Base-by-base conservation (phyloP, 768 basidiomycete species). In the Tylopilus sp. region DNA sequence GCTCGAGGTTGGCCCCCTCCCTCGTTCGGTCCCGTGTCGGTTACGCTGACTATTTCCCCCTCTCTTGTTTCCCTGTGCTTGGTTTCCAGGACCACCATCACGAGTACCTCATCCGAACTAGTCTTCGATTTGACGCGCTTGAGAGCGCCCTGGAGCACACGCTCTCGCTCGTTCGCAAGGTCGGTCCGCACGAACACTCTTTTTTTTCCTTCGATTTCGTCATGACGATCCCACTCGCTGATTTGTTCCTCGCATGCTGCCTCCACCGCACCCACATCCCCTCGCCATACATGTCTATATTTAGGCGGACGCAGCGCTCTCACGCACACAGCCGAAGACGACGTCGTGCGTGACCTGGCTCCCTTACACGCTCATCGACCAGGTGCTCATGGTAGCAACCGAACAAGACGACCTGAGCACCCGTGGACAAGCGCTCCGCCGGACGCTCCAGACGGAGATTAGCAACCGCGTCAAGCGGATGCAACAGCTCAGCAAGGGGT, bases 361-460 rank as follows among this genome's bases (percentile, higher is more conserved):
- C 35, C 91, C 91, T 13, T 93, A 93, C 62, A 80, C 82, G 44
- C 76, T 93, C 48, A 79, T 94, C 56, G 91, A 94, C 68, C 86
- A 91, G 68, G 85, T 93, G 31, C 75, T 93, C 25, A 75, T 76
- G 21, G 83, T 84, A 13, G 81, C 85, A 10, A 76, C 78, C 52
- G 69, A 76, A 8, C 77, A 80, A 59, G 73, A 75, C 31, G 74
- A 75, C 33, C 64, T 81, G 45, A 77, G 80, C 20, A 51, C 76
- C 12, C 74, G 73, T 39, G 70, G 69, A 22, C 67, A 64, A 41
- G 52, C 43, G 7, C 69, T 75, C 26, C 73, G 83, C 42, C 66
- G 73, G 28, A 76, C 79, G 53, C 69, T 91, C 52, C 78, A 80
- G 52, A 72, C 72, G 36, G 81, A 86, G 51, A 71, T 90, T 48